Evolutionary conservation across 345 rosid species (phyloP).

Genomic region (Excoecaria agallocha): DNA sequence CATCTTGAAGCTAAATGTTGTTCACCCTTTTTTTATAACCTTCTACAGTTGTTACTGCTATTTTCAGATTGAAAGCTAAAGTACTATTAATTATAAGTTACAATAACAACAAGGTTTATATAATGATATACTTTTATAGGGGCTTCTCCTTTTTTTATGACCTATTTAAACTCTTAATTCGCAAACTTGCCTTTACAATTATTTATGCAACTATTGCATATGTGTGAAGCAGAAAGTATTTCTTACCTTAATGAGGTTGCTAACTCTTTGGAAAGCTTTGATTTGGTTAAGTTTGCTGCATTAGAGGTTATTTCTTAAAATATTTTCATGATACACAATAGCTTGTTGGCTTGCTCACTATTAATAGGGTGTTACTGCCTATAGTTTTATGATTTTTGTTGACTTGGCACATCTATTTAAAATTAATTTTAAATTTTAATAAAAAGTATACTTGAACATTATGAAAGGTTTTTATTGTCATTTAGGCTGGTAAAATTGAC

Average conservation of each 20-base stretch:
- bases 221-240: conserved; percentile 88
- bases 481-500: conserved; percentile 6
- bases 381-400: neutral
- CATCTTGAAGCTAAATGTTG: conserved; percentile 51
- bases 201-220: conserved; percentile 69
- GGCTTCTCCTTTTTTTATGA: neutral
- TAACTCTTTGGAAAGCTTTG: conserved; percentile 63
- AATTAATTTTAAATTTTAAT: neutral
- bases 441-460: neutral
- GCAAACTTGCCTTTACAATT: conserved; percentile 8
- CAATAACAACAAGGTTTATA: conserved; percentile 14
- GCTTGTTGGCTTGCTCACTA: conserved; percentile 8
- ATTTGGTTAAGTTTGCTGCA: conserved; percentile 71
- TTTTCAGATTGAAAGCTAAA: conserved; percentile 89
- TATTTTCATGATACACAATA: neutral
- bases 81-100: conserved; percentile 78
- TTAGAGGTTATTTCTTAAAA: conserved; percentile 59
- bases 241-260: conserved; percentile 95
- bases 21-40: conserved; percentile 46
- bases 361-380: conserved; percentile 4
- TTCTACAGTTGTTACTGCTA: conserved; percentile 45
- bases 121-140: neutral
- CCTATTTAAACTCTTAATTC: neutral
- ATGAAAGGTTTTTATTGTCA: neutral
- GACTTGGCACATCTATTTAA: neutral